A percentile compares a stretch with the other conserved stretches of the same genome.
Conservation (phyloP, 225 moss, liverwort and hornwort species). For the Physcomitrellopsis africana region DNA sequence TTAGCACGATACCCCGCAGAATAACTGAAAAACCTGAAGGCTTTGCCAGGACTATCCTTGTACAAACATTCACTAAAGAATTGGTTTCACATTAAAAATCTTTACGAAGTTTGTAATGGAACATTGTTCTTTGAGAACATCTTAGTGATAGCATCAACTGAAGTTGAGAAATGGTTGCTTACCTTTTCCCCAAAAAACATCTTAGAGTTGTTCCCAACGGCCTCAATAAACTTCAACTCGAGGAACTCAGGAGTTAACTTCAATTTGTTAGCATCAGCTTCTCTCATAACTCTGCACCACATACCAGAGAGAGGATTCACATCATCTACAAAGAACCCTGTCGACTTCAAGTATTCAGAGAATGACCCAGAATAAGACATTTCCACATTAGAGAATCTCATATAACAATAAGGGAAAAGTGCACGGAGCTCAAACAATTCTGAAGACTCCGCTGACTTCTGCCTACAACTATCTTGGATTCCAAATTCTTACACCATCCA, state of each 20-base stretch:
- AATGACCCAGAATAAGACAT: slow-evolving; percentile 20
- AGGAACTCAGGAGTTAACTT: slow-evolving; percentile 92
- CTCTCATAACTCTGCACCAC: slow-evolving; percentile 69
- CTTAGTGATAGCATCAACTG: not conserved
- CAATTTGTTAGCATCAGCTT: slow-evolving; percentile 91
- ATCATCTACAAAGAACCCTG: slow-evolving; percentile 2
- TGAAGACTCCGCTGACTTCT: not conserved
- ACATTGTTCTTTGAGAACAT: not conserved
- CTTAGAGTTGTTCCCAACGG: slow-evolving; percentile 91
- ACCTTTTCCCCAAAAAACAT: slow-evolving; percentile 99
- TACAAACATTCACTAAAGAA: not conserved
- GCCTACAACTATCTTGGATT: slow-evolving; percentile 16
- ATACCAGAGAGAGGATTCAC: slow-evolving; percentile 7
- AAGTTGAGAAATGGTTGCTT: slow-evolving; percentile 6
- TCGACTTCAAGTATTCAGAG: not conserved
- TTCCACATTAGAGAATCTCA: not conserved
- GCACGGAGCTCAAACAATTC: not conserved
- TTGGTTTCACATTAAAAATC: too few species aligned
- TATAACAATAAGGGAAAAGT: slow-evolving; percentile 3
- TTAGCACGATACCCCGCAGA: not conserved
- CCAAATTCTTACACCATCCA: slow-evolving; percentile 26
- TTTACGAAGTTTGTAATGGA: too few species aligned
- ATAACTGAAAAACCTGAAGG: not conserved
- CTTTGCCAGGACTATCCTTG: not conserved
- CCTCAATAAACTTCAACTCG: slow-evolving; percentile 91